These are phyloP conservation scores for Colletotrichum acutatum DNA, from an alignment of 2,329 filamentous ascomycete genomes.

Conservation along the genomic window DNA sequence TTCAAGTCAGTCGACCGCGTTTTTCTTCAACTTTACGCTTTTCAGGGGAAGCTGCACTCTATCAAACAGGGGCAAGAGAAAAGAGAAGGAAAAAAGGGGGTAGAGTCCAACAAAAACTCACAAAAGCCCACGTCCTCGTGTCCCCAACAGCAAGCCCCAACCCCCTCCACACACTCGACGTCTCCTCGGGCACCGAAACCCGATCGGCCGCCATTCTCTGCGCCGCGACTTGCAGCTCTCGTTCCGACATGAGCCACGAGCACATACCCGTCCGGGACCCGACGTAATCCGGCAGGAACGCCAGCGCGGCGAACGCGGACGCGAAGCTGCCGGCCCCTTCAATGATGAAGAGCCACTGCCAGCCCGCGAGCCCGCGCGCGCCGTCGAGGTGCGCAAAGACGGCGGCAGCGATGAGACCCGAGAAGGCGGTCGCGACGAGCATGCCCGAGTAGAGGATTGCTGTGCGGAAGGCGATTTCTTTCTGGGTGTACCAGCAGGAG, in stretches of 20 bases:
- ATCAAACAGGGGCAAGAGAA: too few species aligned
- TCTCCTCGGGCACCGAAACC: conserved; percentile 37
- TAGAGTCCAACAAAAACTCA: conserved; percentile 5
- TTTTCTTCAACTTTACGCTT: background rate
- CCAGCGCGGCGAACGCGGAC: conserved; percentile 37
- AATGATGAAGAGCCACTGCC: conserved; percentile 77
- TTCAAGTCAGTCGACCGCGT: background rate
- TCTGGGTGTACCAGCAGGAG: conserved; percentile 34
- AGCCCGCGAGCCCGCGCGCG: conserved; percentile 66
- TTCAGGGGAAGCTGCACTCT: background rate
- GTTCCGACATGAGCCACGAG: conserved; percentile 32
- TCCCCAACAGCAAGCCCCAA: conserved; percentile 39
- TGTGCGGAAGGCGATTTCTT: conserved; percentile 31
- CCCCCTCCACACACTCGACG: conserved; percentile 36
- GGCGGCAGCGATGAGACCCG: conserved; percentile 55
- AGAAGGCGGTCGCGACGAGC: conserved; percentile 48
- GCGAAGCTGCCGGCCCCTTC: conserved; percentile 61
- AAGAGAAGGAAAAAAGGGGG: background rate
- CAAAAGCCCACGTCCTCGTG: conserved; percentile 40
- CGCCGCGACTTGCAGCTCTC: conserved; percentile 35
- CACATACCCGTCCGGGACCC: conserved; percentile 31
- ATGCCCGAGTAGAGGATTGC: conserved; percentile 34
- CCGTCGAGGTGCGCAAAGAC: conserved; percentile 56
- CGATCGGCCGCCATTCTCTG: conserved; percentile 37
- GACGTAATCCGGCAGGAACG: conserved; percentile 40